Evolutionary conservation across 2,329 filamentous ascomycete genomes (phyloP), one percentile per base, ranked within the genome.

Genomic region (Fusarium abutilonis): DNA sequence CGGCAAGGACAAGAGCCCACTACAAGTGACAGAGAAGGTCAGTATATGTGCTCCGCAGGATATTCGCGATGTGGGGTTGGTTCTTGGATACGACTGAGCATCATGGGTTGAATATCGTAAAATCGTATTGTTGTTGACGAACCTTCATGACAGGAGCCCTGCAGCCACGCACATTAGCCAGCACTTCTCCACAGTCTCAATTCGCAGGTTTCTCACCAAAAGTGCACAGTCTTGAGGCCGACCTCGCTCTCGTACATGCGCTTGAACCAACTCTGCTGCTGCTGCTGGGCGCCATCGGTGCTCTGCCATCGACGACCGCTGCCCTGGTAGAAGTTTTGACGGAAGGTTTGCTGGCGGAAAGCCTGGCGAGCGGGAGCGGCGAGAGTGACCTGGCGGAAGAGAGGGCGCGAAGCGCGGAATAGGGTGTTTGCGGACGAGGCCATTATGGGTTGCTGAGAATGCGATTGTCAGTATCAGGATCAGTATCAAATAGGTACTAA

Each of bases 61-160:
- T n/a, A 21, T 17, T 42, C 38, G 29, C 29, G 52, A 39, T 19
- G 41, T 35, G 28, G 23, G 31, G 39, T 53, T 26, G 39, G 9
- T 34, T 42, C 36, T 39, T 34, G 28, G 23, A 15, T n/a, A 35
- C n/a, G 38, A 29, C 17, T 35, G 32, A 32, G 14, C 23, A 32
- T 26, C 11, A n/a, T 23, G 17, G 39, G 19, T 23, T 45, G 35
- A 15, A 44, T 35, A 52, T 51, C 17, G 34, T 47, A 36, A 28
- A 23, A 32, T 46, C 38, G 36, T 32, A n/a, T 19, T 31, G 32
- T 43, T 29, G 36, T 51, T 15, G 32, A 71, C 75, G 65, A 71
- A 81, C 79, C 78, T 85, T 97, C 93, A 97, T 97, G 68, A 97
- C 89, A 56, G 94, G 94, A 40, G 94, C 93, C 92, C 91, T 94